Evolutionary conservation across 2,329 filamentous ascomycete genomes (phyloP), one percentile per base, ranked within the genome.

Genomic region (Drechslerella stenobrocha): DNA sequence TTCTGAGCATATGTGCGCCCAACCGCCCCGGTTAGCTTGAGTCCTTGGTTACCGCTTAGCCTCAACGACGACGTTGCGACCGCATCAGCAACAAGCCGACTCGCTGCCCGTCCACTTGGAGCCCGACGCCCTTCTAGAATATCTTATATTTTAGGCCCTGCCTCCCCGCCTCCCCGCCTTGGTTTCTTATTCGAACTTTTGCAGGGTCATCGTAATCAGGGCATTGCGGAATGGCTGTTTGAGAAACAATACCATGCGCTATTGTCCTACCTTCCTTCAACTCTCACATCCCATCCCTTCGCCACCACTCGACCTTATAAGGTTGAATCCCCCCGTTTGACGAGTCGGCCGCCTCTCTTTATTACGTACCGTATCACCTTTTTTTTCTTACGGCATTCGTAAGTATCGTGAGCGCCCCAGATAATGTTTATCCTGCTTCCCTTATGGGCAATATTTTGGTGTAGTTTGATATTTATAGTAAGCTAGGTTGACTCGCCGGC

Each of bases 111-210:
- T 45, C 63, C 45, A 53, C 30, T 32, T 28, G 35, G 32, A 37
- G 35, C n/a, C n/a, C n/a, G n/a, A n/a, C n/a, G n/a, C n/a, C n/a
- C n/a, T 67, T 67, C 63, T 67, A 67, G 63, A 67, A 67, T 55
- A 67, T 67, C 50, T 67, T 67, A 59, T 67, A 67, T 67, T 67
- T 67, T 50, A 56, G 52, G 63, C 47, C 56, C 45, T 50, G 47
- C 24, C 63, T 58, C 55, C 47, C 55, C 63, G 53, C 53, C 55
- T 67, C 63, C 48, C 23, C 18, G 37, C 22, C 9, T 47, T 47
- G 32, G 24, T 35, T 52, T 60, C 45, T 24, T 37, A 52, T 46
- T 47, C 42, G 53, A 53, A 44, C 46, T 53, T 20, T 26, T 30
- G 50, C 48, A 35, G 37, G 28, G 2, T 22, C 50, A 28, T 42